These are phyloP conservation scores for Syzygium syzygioides DNA, from an alignment of 441 rosid species.

Conservation along the genomic window DNA sequence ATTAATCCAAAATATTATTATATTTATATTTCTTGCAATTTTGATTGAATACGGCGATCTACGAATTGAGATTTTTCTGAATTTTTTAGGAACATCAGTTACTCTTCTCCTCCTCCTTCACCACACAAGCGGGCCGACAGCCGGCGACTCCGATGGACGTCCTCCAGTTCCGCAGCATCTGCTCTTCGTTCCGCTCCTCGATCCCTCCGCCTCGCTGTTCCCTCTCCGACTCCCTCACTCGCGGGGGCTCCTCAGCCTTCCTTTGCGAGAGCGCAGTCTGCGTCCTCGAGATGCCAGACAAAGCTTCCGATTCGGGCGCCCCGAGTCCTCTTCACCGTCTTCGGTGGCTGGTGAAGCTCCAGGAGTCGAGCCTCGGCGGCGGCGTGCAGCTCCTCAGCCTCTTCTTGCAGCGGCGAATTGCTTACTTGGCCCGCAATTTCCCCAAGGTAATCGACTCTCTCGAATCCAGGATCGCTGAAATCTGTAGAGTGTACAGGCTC, in stretches of 20 bases:
- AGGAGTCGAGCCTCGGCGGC: background rate
- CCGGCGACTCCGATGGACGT: background rate
- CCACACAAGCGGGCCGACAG: too few species aligned
- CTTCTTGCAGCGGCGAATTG: background rate
- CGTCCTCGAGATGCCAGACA: background rate
- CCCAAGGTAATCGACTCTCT: constrained; percentile 9
- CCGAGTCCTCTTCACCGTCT: background rate
- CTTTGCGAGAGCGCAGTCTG: background rate
- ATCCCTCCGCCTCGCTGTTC: background rate
- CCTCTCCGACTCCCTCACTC: background rate
- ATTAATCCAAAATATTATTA: background rate
- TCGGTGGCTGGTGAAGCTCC: constrained; percentile 18
- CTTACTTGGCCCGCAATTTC: background rate
- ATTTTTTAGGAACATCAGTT: background rate
- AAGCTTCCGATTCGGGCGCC: background rate
- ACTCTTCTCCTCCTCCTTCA: too few species aligned
- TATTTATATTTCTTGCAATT: background rate
- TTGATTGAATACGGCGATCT: background rate
- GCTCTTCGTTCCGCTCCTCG: background rate
- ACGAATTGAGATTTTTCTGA: background rate
- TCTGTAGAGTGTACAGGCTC: constrained; percentile 10
- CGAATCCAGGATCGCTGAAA: constrained; percentile 12
- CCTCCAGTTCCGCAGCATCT: constrained; percentile 7
- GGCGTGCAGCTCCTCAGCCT: constrained; percentile 5
- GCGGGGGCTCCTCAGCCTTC: background rate